Evolutionary conservation across 306 rosid genomes (phyloP).

Genomic region (Delonix regia): DNA sequence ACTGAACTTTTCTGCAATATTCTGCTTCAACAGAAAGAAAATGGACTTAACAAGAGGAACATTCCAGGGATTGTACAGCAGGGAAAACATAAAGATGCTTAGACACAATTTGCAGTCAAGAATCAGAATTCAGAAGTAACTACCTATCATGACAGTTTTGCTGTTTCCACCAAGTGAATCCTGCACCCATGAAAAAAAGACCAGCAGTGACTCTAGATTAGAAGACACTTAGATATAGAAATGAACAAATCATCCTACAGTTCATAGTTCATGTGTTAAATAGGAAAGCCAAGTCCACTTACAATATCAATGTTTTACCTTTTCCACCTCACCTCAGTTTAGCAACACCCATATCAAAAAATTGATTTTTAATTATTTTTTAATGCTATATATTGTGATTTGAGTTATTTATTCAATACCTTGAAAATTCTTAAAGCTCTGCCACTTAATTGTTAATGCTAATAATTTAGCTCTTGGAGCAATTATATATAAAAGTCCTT

Average conservation of each 20-base stretch:
- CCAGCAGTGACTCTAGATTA: conserved; percentile 31
- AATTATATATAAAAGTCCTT: background rate
- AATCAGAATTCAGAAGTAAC: conserved; percentile 38
- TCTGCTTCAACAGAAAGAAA: conserved; percentile 32
- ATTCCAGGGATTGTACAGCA: conserved; percentile 17
- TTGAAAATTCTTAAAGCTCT: conserved; percentile 21
- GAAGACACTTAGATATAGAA: conserved; percentile 31
- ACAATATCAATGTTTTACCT: background rate
- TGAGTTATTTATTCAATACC: background rate
- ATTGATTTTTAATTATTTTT: conserved; percentile 5
- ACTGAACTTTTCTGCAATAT: background rate
- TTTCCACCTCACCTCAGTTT: background rate
- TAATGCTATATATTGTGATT: background rate
- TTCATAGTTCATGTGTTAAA: conserved; percentile 6
- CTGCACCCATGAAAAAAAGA: conserved; percentile 46
- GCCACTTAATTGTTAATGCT: background rate
- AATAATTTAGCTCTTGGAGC: background rate
- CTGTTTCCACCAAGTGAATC: conserved; percentile 95
- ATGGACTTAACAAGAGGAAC: conserved; percentile 25
- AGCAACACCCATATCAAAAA: background rate
- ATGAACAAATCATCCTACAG: conserved; percentile 27
- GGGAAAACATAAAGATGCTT: conserved; percentile 26
- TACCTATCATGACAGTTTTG: conserved; percentile 93
- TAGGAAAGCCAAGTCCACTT: background rate
- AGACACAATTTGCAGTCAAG: conserved; percentile 12